Conservation (phyloP, 345 rosid species). For the Syzygium oleosum region DNA sequence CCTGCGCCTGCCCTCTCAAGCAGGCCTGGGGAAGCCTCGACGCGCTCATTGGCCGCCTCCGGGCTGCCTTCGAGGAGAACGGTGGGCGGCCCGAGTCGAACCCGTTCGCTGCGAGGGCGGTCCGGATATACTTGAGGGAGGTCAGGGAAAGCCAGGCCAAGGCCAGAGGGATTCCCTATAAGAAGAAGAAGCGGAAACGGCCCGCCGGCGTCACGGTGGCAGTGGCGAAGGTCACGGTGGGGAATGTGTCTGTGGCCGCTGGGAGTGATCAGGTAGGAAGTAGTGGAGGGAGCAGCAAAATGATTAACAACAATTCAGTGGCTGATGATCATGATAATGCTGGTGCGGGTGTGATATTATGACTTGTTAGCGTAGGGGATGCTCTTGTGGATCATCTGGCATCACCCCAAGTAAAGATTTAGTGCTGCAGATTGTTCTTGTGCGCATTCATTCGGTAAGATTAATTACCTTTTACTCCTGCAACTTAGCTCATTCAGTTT, state of each 20-base stretch:
- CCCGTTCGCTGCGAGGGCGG: conserved; percentile 64
- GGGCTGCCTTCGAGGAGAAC: conserved; percentile 72
- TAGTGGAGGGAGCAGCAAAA: background rate
- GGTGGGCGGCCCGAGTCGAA: conserved; percentile 54
- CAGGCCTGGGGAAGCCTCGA: conserved; percentile 82
- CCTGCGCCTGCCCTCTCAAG: conserved; percentile 58
- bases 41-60: conserved; percentile 67
- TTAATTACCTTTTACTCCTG: background rate
- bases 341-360: background rate
- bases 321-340: background rate
- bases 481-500: background rate
- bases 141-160: conserved; percentile 63
- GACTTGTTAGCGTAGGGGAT: background rate
- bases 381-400: background rate
- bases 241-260: background rate
- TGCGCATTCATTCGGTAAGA: background rate
- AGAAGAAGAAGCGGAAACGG: conserved; percentile 72
- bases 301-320: background rate
- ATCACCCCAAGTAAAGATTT: background rate
- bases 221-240: conserved; percentile 11
- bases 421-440: background rate
- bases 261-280: background rate
- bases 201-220: conserved; percentile 1
- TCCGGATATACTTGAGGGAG: conserved; percentile 58
- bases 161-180: conserved; percentile 66